A percentile compares a stretch with the other conserved stretches of the same genome.
These are phyloP conservation scores for Venturia pyrina DNA, from an alignment of 2,329 filamentous ascomycete species.

Conservation along the genomic window DNA sequence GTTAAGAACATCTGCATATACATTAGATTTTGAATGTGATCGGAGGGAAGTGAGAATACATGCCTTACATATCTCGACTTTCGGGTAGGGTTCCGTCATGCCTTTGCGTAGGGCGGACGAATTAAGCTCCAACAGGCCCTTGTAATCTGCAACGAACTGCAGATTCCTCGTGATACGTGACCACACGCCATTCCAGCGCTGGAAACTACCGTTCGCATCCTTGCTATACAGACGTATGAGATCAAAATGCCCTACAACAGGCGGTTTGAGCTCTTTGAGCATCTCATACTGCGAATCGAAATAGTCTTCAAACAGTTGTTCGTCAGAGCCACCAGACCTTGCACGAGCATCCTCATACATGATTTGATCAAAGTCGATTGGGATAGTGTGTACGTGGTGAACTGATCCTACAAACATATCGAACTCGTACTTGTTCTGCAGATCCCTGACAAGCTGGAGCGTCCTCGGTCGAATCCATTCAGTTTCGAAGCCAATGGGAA, in stretches of 20 bases:
- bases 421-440: conserved; percentile 52
- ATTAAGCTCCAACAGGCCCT: conserved; percentile 82
- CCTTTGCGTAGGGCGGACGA: conserved; percentile 82
- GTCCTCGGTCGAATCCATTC: conserved; percentile 77
- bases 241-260: conserved; percentile 88
- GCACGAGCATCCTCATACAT: conserved; percentile 57
- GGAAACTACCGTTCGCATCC: conserved; percentile 53
- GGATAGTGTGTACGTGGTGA: conserved; percentile 77
- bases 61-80: conserved; percentile 65
- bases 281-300: conserved; percentile 82
- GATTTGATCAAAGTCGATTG: conserved; percentile 74
- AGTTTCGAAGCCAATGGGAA: conserved; percentile 84
- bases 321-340: conserved; percentile 49
- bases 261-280: conserved; percentile 61
- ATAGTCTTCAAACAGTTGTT: conserved; percentile 69
- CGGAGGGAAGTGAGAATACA: conserved; percentile 20
- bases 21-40: background rate
- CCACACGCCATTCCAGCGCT: conserved; percentile 58
- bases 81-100: conserved; percentile 81
- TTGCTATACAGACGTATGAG: conserved; percentile 73
- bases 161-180: conserved; percentile 64
- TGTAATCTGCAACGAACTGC: conserved; percentile 57
- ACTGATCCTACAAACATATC: conserved; percentile 92
- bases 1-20: conserved; percentile 54
- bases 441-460: conserved; percentile 47